Base-by-base conservation (phyloP, 2,329 filamentous ascomycete genomes). In the Diaporthe eres region DNA sequence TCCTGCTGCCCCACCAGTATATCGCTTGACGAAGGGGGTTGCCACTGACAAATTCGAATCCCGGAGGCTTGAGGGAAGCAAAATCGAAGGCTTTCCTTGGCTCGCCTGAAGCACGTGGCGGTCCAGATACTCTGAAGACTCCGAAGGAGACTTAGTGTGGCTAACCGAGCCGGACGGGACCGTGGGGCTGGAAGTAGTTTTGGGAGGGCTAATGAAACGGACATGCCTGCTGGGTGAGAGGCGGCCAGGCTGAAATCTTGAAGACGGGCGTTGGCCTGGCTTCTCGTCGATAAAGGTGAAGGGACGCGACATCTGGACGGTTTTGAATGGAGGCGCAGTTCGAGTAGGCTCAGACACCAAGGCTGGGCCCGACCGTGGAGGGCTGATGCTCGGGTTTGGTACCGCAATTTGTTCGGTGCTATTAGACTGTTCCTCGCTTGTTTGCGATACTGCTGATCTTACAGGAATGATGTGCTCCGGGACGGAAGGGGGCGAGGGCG, bases 81-180 rank as follows among this genome's bases (percentile, higher is more conserved):
- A 7, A 1, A 67, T 25, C 13, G 65, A 47, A 15, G 72, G 61
- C 42, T 6, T 71, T n/a, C 31, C 53, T 37, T 51, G 47, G 4
- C 9, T 44, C 6, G 57, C 28, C 31, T 15, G n/a, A 8, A n/a
- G 28, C 1, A 74, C 58, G 12, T 47, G 58, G 34, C 79, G 79
- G 3, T 85, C 83, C 28, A 85, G 74, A 61, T 82, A 85, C 75
- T 85, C 84, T 8, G 82, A 83, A 12, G 83, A 83, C 25, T 80
- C 80, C 6, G 77, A 77, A 10, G 78, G 76, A 0, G 77, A 25
- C 63, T 55, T 60, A 25, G 39, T 8, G 15, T 22, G 70, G 19
- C 42, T 57, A 9, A 42, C 25, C 19, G 51, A 49, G 28, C 13
- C 28, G 10, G 63, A 37, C 0, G 44, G 4, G 6, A 42, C 17